Evolutionary conservation across 2,329 filamentous ascomycete species (phyloP).

Genomic region (Ascochyta rabiei): DNA sequence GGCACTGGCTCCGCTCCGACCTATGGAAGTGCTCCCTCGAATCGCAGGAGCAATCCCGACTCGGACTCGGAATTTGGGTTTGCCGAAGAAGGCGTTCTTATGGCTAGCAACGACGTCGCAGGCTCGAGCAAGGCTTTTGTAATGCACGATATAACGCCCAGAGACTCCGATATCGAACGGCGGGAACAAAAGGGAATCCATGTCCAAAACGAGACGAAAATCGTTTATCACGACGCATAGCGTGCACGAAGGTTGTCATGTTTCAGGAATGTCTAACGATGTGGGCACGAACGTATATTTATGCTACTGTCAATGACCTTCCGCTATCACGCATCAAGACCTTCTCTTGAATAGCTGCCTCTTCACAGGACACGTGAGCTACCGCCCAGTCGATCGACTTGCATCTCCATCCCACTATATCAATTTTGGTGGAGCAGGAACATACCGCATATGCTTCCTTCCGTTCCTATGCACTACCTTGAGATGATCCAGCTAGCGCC

Average conservation of each 20-base stretch:
- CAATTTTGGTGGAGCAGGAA: not conserved
- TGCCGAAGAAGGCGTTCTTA: slow-evolving; percentile 13
- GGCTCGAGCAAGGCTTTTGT: slow-evolving; percentile 16
- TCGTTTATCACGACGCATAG: slow-evolving; percentile 15
- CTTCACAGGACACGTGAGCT: not conserved
- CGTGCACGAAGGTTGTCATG: not conserved
- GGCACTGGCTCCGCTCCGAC: slow-evolving; percentile 16
- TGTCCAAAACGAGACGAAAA: slow-evolving; percentile 14
- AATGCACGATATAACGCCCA: slow-evolving; percentile 10
- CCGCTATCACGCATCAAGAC: not conserved
- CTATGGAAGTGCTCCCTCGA: slow-evolving; percentile 16
- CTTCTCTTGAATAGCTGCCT: not conserved
- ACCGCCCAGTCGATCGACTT: not conserved
- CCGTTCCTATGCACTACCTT: not conserved
- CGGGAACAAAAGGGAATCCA: slow-evolving; percentile 9
- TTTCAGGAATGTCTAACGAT: not conserved
- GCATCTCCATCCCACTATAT: not conserved
- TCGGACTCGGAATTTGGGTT: slow-evolving; percentile 23
- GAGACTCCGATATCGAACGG: not conserved
- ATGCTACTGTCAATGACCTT: not conserved
- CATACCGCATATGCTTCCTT: not conserved
- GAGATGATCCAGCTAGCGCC: not conserved
- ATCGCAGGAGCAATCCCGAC: slow-evolving; percentile 4
- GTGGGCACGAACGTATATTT: not conserved
- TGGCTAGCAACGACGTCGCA: slow-evolving; percentile 4